Percentiles rank a stretch among this genome's conserved stretches.
Conservation (phyloP, 169 alveolate genomes). For the Cryptosporidium xiaoi region DNA sequence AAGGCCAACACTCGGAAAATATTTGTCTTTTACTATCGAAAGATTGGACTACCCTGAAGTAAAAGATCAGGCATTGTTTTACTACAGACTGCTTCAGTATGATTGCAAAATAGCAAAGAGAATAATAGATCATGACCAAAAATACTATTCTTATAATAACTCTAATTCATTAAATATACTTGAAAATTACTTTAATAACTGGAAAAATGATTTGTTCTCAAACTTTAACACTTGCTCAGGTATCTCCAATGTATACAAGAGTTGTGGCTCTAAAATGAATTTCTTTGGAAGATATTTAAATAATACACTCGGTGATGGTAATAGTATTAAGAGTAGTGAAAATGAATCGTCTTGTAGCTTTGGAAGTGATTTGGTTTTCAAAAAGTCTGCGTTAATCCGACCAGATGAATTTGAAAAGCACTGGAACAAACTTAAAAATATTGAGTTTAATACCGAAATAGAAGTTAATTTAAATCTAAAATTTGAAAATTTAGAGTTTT, state of each 20-base stretch:
- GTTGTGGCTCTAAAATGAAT: constrained; percentile 13
- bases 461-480: background rate
- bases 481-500: background rate
- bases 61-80: constrained; percentile 64
- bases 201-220: constrained; percentile 19
- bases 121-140: background rate
- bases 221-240: constrained; percentile 29
- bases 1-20: constrained; percentile 33
- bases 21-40: constrained; percentile 24
- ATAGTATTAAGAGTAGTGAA: background rate
- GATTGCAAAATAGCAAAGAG: constrained; percentile 37
- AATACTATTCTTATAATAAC: background rate
- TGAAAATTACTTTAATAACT: constrained; percentile 18
- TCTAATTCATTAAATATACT: constrained; percentile 20
- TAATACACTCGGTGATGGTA: background rate
- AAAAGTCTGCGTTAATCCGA: background rate
- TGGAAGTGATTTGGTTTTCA: background rate
- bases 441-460: background rate
- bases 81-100: constrained; percentile 44
- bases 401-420: constrained; percentile 42
- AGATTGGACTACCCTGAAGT: constrained; percentile 58
- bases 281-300: constrained; percentile 12
- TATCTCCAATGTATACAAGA: background rate
- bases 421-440: constrained; percentile 28
- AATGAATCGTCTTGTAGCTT: background rate